phyloP scores from a whole-genome alignment of 345 rosid genomes.

The Corchorus capsularis region DNA sequence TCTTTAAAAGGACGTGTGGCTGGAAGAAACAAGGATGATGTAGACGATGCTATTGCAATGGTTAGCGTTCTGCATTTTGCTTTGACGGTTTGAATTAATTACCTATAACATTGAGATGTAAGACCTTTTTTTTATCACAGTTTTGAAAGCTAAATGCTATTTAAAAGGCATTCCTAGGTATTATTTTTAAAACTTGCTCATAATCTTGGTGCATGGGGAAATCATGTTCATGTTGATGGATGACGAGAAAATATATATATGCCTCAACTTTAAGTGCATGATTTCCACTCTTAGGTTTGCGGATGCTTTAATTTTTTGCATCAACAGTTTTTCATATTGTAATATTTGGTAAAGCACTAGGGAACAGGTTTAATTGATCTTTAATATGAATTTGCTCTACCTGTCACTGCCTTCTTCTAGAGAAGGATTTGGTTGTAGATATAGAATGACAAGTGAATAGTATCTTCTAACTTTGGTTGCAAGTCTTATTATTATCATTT shows the following conservation, averaged over 20 bases:
- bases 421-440: conserved; percentile 1
- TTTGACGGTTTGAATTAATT: not conserved
- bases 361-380: not conserved
- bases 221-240: not conserved
- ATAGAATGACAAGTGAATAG: not conserved
- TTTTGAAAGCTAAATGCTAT: conserved; percentile 2
- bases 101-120: not conserved
- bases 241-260: not conserved
- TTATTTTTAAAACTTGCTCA: not conserved
- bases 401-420: not conserved
- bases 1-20: conserved; percentile 87
- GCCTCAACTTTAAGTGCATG: not conserved
- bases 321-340: not conserved
- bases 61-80: conserved; percentile 40
- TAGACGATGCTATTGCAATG: conserved; percentile 91
- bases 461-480: not conserved
- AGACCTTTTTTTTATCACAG: not conserved
- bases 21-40: conserved; percentile 94
- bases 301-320: not conserved
- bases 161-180: not conserved
- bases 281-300: not conserved
- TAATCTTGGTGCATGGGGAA: not conserved
- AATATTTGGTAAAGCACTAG: not conserved
- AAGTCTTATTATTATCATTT: not conserved
- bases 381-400: not conserved